Base-by-base conservation (phyloP, 495 filamentous ascomycete species). In the Parathielavia hyrcaniae region DNA sequence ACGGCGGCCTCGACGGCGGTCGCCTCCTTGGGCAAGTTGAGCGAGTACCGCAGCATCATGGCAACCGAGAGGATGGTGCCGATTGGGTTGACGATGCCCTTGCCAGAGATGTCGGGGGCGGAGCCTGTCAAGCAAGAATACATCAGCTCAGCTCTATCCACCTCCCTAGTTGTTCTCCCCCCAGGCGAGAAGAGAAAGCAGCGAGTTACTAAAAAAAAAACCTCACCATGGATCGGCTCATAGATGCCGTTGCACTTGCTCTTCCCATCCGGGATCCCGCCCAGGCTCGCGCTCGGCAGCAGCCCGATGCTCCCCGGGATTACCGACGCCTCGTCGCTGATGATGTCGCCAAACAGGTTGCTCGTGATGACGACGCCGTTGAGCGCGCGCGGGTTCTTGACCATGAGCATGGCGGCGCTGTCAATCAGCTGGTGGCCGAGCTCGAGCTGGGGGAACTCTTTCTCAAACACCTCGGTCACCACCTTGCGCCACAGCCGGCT, bases 311-410 rank as follows among this genome's bases (percentile, higher is more conserved):
- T 90, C 2, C 93, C 93, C 9, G 92, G 90, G 63, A 98, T 97
- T 32, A 96, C 93, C 69, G 87, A 92, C 9, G 93, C 92, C 81
- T 98, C 93, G 68, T 98, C 93, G 66, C 80, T 86, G 67, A 98
- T 91, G 69, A 98, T 98, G 72, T 98, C 93, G 59, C 93, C 93
- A 69, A 96, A 96, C 61, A 98, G 68, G 72, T 98, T 97, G 75
- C 87, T 92, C 8, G 91, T 95, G 39, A 98, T 84, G 44, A 98
- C 81, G 20, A 98, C 84, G 50, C 93, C 93, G 70, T 97, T 97
- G 48, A 98, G 78, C 51, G 87, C 83, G 22, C 88, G 78, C 22
- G 93, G 93, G 69, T 91, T 89, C 85, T 96, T 96, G 52, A 98
- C 82, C 89, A 97, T 91, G 61, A 97, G 72, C 92, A 98, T 97